Evolutionary conservation across 1,284 basidiomycete species (phyloP), one percentile per base, ranked within the genome.

Genomic region (Fomitiporia mediterranea): DNA sequence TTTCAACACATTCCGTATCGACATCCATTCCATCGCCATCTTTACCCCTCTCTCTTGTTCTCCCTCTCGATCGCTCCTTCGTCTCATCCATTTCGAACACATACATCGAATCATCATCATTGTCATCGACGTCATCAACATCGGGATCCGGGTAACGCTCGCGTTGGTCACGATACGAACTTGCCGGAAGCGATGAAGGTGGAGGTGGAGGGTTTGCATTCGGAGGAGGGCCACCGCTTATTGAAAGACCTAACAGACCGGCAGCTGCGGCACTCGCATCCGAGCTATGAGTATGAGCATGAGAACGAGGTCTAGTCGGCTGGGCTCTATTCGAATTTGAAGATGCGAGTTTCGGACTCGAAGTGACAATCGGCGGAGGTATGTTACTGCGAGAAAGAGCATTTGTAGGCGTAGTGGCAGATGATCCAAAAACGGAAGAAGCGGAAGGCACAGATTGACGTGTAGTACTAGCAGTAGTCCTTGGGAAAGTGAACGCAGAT

Each of bases 231-330:
- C 43, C 43, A 3, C 25, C 27, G 43, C 43, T 46, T 6, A 46
- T 23, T 9, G 50, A 51, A 7, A 51, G 37, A 17, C 37, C 37
- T 37, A 51, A 25, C 13, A 51, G 50, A 25, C 50, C 37, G 34
- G 50, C 50, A 38, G 50, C 50, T 7, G 50, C 50, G 21, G 37
- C 50, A 25, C 39, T 51, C 3, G 50, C 39, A 15, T 51, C 39
- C 1, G 50, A 51, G 19, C 37, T 51, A 25, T 38, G 23, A 25
- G 35, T 39, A 40, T 51, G 37, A 39, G 35, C 35, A n/a, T 46
- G 43, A n/a, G 13, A n/a, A 17, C 39, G 43, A 4, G 25, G 21
- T 46, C 43, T 46, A 27, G 23, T 30, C 11, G 43, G 23, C 17
- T 46, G 11, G 15, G 43, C 15, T 13, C 23, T 46, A 15, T 11